Base-by-base conservation (phyloP, 306 rosid species). In the Luffa acutangula region DNA sequence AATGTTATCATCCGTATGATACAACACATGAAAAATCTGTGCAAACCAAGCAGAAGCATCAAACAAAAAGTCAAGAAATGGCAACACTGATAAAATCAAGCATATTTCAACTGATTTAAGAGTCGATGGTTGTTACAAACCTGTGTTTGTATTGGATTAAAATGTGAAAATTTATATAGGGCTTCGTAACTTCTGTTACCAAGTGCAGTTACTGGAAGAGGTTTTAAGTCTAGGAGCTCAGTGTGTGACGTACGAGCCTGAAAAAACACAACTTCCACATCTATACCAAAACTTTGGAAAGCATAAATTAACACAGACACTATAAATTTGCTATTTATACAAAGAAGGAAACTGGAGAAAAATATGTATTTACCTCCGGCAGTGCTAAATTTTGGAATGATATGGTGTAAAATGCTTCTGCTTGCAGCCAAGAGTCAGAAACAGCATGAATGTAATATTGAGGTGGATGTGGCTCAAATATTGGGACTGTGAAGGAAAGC, bases 401-500 rank as follows among this genome's bases (percentile, higher is more conserved):
- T 81, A 94, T 90, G 80, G 98, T 92, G 89, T 91, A 92, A 83
- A 94, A 89, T 66, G 97, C 85, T 83, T 94, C 97, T 64, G 98
- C 84, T 45, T 83, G 89, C 90, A 94, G 89, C 98, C 98, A 94
- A 54, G 97, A 94, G 85, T 94, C 98, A 86, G 97, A 94, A 85
- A 94, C 83, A 21, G 98, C 98, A 76, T 86, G 97, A 73, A 94
- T 89, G 75, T 92, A 94, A 81, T 94, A 94, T 77, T 92, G 98
- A 15, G 98, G 98, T 21, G 98, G 98, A 88, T 94, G 98, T 31
- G 98, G 98, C 85, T 94, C 98, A 85, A 94, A 94, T 81, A 94
- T 94, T 14, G 98, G 98, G 81, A 94, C 97, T 9, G 98, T 94
- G 86, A 94, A 94, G 48, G 97, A 87, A 78, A 94, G 98, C 84